A percentile compares a stretch with the other conserved stretches of the same genome.
These are phyloP conservation scores for Ogataea methanolica DNA, from an alignment of 805 yeast species.

Conservation along the genomic window DNA sequence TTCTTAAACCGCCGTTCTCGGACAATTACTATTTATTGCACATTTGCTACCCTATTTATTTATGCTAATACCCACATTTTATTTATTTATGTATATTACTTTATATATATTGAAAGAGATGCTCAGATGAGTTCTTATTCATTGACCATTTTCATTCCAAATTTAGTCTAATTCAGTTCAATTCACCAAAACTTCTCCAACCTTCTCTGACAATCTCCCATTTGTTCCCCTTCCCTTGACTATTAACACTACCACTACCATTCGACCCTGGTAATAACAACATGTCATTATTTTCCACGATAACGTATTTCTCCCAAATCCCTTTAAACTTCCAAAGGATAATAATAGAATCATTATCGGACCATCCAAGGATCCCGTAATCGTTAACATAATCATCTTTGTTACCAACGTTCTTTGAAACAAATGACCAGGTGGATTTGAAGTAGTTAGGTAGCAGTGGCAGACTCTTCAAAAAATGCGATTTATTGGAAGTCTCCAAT, in stretches of 20 bases:
- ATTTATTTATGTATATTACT: no score
- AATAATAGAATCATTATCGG: constrained; percentile 65
- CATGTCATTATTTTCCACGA: constrained; percentile 45
- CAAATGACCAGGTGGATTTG: constrained; percentile 84
- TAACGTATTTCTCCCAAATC: constrained; percentile 82
- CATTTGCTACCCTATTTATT: neutral
- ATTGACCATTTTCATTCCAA: neutral
- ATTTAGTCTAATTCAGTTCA: constrained; percentile 13
- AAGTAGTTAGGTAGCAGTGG: constrained; percentile 64
- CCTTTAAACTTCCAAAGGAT: constrained; percentile 71
- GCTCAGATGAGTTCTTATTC: no score
- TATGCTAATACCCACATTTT: no score
- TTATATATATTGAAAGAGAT: no score
- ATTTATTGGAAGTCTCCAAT: constrained; percentile 39
- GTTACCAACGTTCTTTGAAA: constrained; percentile 53
- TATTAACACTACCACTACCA: constrained; percentile 5
- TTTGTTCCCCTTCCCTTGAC: constrained; percentile 12
- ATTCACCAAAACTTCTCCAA: constrained; percentile 56
- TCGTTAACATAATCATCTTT: constrained; percentile 30
- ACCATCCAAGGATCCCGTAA: constrained; percentile 65
- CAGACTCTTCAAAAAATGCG: constrained; percentile 59
- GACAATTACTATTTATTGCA: neutral
- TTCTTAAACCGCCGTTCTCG: no score
- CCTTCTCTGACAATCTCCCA: constrained; percentile 66
- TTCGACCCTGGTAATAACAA: constrained; percentile 2